Evolutionary conservation across 2,329 filamentous ascomycete species (phyloP).

Genomic region (Epichloe gansuensis): DNA sequence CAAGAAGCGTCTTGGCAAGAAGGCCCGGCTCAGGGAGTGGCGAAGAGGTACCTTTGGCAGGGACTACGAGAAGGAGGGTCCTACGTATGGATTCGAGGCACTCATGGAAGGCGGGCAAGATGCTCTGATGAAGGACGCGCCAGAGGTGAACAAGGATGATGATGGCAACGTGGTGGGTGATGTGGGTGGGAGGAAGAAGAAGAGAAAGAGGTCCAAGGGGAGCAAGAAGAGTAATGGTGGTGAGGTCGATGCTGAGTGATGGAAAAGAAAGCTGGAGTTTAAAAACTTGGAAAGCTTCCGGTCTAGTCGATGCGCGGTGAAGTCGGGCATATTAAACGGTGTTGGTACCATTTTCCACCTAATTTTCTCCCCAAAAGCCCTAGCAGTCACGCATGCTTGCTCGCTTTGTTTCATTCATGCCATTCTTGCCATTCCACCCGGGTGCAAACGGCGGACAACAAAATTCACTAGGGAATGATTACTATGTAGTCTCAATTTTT

Average conservation of each 20-base stretch:
- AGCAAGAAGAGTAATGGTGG: conserved; percentile 18
- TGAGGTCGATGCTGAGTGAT: not conserved
- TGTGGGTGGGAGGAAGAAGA: conserved; percentile 30
- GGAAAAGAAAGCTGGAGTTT: not conserved
- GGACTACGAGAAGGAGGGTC: conserved; percentile 43
- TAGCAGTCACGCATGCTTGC: no score
- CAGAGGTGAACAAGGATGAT: not conserved
- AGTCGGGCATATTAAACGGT: not conserved
- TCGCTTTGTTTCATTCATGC: no score
- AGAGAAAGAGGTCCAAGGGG: conserved; percentile 39
- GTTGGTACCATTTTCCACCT: not conserved
- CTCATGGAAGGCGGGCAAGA: conserved; percentile 18
- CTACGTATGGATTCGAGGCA: conserved; percentile 44
- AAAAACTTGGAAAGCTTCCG: not conserved
- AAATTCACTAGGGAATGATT: not conserved
- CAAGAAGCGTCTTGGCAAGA: conserved; percentile 82
- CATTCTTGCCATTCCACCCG: no score
- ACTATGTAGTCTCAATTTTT: not conserved
- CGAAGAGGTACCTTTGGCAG: conserved; percentile 50
- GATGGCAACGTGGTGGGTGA: conserved; percentile 18
- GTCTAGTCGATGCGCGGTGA: not conserved
- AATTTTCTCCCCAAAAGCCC: no score
- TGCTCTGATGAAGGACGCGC: not conserved
- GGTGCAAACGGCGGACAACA: not conserved
- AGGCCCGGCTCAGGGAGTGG: conserved; percentile 83